Evolutionary conservation across 345 rosid species (phyloP).

Genomic region (Cardamine resedifolia): DNA sequence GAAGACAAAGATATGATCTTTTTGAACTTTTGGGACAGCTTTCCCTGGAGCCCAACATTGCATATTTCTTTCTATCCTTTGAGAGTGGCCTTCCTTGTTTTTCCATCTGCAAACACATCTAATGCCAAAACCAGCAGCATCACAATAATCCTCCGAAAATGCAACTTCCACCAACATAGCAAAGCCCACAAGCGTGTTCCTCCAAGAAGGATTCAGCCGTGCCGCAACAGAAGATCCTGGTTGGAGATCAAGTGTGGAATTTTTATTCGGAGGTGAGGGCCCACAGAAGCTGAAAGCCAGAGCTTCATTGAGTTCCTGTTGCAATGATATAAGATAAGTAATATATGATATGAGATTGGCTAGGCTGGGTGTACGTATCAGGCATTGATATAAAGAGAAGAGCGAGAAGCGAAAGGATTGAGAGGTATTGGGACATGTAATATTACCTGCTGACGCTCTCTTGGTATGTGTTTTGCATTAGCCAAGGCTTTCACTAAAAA

Average conservation of each 20-base stretch:
- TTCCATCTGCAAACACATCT: neutral
- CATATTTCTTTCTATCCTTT: neutral
- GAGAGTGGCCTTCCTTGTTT: neutral
- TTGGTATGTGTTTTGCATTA: neutral
- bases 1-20: neutral
- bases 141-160: neutral
- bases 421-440: too few species aligned
- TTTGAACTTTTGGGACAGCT: neutral
- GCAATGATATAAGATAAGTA: neutral
- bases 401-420: too few species aligned
- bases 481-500: neutral
- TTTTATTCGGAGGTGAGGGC: neutral
- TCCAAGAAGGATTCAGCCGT: neutral
- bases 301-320: neutral
- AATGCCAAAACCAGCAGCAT: neutral
- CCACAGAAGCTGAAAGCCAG: neutral
- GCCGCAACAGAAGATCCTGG: neutral
- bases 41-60: neutral
- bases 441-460: neutral
- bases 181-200: neutral
- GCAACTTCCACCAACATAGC: neutral
- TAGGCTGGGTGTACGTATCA: neutral
- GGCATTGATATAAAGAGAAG: too few species aligned
- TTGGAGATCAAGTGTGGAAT: neutral
- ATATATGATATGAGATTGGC: neutral